Conservation (phyloP, 805 yeast species). For the Monosporozyma yasuniensis region DNA sequence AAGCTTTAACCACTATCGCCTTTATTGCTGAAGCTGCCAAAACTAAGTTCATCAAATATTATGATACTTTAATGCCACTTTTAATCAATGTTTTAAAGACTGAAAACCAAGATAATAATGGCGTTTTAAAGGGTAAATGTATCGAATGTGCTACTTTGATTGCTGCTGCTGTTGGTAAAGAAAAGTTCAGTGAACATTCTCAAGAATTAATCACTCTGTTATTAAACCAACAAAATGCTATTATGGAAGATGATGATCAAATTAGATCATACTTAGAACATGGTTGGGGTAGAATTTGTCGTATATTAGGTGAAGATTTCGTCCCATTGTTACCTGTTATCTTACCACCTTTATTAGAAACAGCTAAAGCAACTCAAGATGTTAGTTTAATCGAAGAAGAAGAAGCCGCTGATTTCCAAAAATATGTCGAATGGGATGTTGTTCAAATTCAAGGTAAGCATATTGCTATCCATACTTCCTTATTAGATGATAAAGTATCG, state of each 20-base stretch:
- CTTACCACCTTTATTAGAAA: slow-evolving; percentile 76
- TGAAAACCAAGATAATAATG: slow-evolving; percentile 69
- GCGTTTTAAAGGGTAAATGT: slow-evolving; percentile 81
- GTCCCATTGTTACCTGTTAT: slow-evolving; percentile 76
- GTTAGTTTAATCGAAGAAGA: slow-evolving; percentile 81
- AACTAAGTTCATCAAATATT: slow-evolving; percentile 77
- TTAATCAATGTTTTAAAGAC: slow-evolving; percentile 68
- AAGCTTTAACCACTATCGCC: slow-evolving; percentile 92
- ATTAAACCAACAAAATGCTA: slow-evolving; percentile 57
- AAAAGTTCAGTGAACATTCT: slow-evolving; percentile 69
- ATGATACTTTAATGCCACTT: slow-evolving; percentile 89
- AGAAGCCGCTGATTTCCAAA: slow-evolving; percentile 73
- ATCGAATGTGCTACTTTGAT: slow-evolving; percentile 93
- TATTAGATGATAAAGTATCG: slow-evolving; percentile 86
- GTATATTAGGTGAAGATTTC: slow-evolving; percentile 76
- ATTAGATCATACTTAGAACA: slow-evolving; percentile 79
- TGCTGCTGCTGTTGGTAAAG: slow-evolving; percentile 91
- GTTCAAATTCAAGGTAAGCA: slow-evolving; percentile 85
- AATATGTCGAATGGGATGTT: slow-evolving; percentile 92
- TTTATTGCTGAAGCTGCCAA: slow-evolving; percentile 96
- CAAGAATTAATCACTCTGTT: slow-evolving; percentile 65
- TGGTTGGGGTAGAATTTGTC: slow-evolving; percentile 93
- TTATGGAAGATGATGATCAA: slow-evolving; percentile 68
- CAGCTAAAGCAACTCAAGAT: slow-evolving; percentile 87
- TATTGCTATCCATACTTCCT: slow-evolving; percentile 88